Percentiles rank a stretch among this genome's conserved stretches.
Conservation (phyloP, 2,329 filamentous ascomycete species). For the Plectosphaerella plurivora region DNA sequence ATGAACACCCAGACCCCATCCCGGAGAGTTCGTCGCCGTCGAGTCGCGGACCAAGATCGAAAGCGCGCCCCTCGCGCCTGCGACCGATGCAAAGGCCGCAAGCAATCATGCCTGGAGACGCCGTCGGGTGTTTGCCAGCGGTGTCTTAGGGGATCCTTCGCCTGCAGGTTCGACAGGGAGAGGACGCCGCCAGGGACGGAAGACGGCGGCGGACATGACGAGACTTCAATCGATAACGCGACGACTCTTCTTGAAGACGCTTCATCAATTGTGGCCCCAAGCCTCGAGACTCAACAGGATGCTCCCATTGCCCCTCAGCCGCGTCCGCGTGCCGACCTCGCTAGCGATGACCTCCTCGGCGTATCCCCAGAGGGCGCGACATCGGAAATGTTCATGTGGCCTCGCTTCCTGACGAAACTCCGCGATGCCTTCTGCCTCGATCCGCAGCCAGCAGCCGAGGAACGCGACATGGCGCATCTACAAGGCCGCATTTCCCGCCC, state of each 20-base stretch:
- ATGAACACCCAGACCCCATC: neutral
- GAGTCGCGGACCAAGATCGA: conserved; percentile 26
- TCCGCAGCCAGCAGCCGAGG: conserved; percentile 10
- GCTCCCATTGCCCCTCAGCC: too few relatives aligned
- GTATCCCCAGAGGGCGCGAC: conserved; percentile 9
- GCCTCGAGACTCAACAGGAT: neutral
- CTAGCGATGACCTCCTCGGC: neutral
- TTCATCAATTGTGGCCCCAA: neutral
- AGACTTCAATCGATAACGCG: conserved; percentile 1
- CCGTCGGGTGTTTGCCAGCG: conserved; percentile 19
- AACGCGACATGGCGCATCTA: conserved; percentile 13
- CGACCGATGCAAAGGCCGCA: conserved; percentile 26
- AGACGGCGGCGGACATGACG: conserved; percentile 4
- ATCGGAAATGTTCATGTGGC: conserved; percentile 20
- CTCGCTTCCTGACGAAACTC: conserved; percentile 17
- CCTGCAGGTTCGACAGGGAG: conserved; percentile 14
- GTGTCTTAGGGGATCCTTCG: conserved; percentile 17
- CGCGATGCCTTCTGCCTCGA: conserved; percentile 22
- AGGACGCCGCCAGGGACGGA: neutral
- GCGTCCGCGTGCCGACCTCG: too few relatives aligned
- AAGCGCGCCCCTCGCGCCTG: conserved; percentile 28
- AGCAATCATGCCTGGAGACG: conserved; percentile 27
- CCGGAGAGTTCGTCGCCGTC: conserved; percentile 12
- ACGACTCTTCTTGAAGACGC: too few relatives aligned
- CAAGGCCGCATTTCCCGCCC: conserved; percentile 12